These are phyloP conservation scores for Colletotrichum siamense DNA, from an alignment of 2,329 filamentous ascomycete species.

Conservation along the genomic window DNA sequence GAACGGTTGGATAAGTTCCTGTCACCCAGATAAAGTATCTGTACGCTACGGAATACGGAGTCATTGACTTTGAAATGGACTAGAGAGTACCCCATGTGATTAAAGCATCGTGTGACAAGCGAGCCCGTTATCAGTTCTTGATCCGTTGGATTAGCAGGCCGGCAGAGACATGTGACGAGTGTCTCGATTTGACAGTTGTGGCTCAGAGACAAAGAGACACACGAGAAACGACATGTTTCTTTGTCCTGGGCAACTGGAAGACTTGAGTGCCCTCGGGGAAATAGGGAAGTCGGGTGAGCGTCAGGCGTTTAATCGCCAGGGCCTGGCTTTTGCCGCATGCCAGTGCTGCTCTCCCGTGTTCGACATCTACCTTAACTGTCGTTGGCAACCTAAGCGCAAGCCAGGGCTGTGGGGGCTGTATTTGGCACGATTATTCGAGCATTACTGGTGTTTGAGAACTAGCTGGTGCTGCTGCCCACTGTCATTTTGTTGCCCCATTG, in stretches of 20 bases:
- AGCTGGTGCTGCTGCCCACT: background rate
- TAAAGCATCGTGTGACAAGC: background rate
- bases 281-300: background rate
- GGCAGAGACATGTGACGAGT: constrained; percentile 2
- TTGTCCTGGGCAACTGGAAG: constrained; percentile 8
- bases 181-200: background rate
- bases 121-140: background rate
- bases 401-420: background rate
- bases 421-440: constrained; percentile 7
- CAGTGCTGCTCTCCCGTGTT: background rate
- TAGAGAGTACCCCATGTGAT: constrained; percentile 9
- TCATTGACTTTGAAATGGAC: constrained; percentile 18
- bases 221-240: background rate
- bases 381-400: background rate
- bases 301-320: background rate
- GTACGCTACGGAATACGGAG: constrained; percentile 11
- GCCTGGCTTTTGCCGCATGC: background rate
- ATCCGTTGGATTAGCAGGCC: background rate
- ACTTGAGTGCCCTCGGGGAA: background rate
- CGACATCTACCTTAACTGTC: background rate
- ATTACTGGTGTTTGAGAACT: background rate
- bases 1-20: constrained; percentile 13
- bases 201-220: constrained; percentile 11
- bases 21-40: constrained; percentile 21
- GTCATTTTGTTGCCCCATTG: constrained; percentile 20